Evolutionary conservation across 306 rosid genomes (phyloP), one percentile per base, ranked within the genome.

Genomic region (Vigna nakashimae): DNA sequence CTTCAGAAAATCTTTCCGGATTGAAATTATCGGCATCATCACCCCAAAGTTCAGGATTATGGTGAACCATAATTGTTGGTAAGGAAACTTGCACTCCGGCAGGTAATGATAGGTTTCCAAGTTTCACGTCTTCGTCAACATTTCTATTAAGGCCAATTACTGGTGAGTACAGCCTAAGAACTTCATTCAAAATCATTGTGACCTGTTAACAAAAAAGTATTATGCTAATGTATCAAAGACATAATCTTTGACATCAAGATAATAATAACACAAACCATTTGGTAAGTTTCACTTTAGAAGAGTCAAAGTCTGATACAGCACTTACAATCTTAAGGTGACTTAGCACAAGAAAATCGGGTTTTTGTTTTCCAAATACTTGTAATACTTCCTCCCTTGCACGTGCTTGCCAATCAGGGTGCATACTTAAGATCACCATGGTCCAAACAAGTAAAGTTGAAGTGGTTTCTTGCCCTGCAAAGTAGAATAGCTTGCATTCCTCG

Each of bases 1-100:
- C 58, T 52, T 78, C 87, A 0, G 85, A 74, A 53, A 90, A 88
- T 12, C 92, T 83, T 56, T 85, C 87, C 11, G 95, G 91, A 16
- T 82, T 88, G 53, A 90, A 90, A 52, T 83, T 81, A 0, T 63
- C 18, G 10, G 80, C 86, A 78, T 88, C 85, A 3, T 82, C 84
- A 7, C 92, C 95, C 95, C 92, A 90, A 1, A 86, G 42, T 38
- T 88, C 79, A 4, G 1, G 0, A 11, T 85, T 82, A 18, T 70
- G 88, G 26, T 88, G 91, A 46, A 83, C 5, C 8, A 77, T 40
- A 20, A 80, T 0, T 30, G 22, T 24, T 9, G 88, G 85, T 45
- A 90, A 20, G 7, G 43, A 52, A 28, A 87, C 4, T 13, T 55
- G 6, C 24, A 86, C 87, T 69, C 86, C 92, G 0, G 68, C 77